Percentiles rank a stretch among this genome's conserved stretches.
Evolutionary conservation across 192 early-diverging fungal genomes (phyloP).

Genomic region (Umbelopsis sp.): DNA sequence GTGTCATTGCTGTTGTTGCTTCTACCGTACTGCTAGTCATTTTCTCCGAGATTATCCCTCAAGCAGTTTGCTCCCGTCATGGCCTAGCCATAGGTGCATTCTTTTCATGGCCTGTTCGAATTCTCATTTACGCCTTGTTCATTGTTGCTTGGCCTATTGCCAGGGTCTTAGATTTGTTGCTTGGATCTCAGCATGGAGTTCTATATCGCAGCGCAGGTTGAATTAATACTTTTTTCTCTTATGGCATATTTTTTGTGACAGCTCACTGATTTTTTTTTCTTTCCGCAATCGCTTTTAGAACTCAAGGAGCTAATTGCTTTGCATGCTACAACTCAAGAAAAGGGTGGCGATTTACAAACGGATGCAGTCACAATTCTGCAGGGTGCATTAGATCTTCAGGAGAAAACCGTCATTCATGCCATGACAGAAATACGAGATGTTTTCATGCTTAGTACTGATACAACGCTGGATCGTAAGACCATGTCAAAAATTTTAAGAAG

Average conservation of each 20-base stretch:
- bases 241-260: not conserved
- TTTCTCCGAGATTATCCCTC: constrained; percentile 95
- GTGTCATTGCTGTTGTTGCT: constrained; percentile 76
- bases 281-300: constrained; percentile 41
- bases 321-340: constrained; percentile 51
- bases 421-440: constrained; percentile 67
- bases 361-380: constrained; percentile 73
- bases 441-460: constrained; percentile 55
- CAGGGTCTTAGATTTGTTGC: constrained; percentile 74
- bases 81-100: constrained; percentile 89
- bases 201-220: constrained; percentile 11
- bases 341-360: constrained; percentile 57
- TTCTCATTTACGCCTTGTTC: constrained; percentile 57
- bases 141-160: constrained; percentile 85
- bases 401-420: constrained; percentile 57
- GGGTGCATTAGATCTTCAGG: constrained; percentile 66
- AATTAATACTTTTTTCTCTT: not conserved
- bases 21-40: constrained; percentile 86
- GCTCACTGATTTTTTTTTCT: not conserved
- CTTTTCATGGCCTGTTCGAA: constrained; percentile 73
- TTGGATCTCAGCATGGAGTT: constrained; percentile 54
- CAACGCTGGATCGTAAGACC: constrained; percentile 48
- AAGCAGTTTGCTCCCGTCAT: constrained; percentile 86
- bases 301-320: constrained; percentile 66
- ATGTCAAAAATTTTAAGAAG: constrained; percentile 57